Base-by-base conservation (phyloP, 257 asterid genomes). In the Lavandula angustifolia region DNA sequence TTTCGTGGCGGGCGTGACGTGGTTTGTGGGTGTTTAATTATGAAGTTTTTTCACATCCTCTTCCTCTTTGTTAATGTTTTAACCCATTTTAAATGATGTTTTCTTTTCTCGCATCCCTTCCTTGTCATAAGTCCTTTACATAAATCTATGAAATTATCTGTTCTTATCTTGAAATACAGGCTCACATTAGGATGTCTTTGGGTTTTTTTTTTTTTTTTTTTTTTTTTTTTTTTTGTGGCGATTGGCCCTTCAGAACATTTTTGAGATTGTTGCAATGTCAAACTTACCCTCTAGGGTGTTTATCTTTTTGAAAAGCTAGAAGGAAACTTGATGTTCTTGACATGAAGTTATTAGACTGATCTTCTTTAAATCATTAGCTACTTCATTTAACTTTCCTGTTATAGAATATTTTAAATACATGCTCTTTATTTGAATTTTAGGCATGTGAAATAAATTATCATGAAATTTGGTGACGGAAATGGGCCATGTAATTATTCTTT, bases 61-160 rank as follows among this genome's bases (percentile, higher is more conserved):
- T 58, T 14, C 60, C 42, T 64, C 57, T 32, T 42, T 22, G 33
- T 61, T 31, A 10, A 60, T 33, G 4, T 60, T 51, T 41, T 17
- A 72, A 13, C 35, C 42, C 59, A 4, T 32, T 29, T 34, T 67
- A n/a, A 16, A 62, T 33, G 22, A 54, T 32, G 9, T 5, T 73
- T 31, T 44, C n/a, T 57, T n/a, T 65, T 58, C 50, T 10, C 10
- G 47, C 47, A 5, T 38, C 43, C 48, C 14, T 71, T 42, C 41
- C 33, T n/a, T 44, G 44, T 42, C 18, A 43, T 51, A 41, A 6
- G 31, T 27, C 50, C 31, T 38, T 27, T 54, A 13, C 54, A 8
- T 14, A 22, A 65, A 33, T 33, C 27, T 9, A 1, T 18, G 37
- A 9, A 22, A 43, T 51, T 13, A 34, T 49, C 14, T 56, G 18